Evolutionary conservation across 2,329 filamentous ascomycete species (phyloP), one percentile per base, ranked within the genome.

Genomic region (Cytospora piceicola): DNA sequence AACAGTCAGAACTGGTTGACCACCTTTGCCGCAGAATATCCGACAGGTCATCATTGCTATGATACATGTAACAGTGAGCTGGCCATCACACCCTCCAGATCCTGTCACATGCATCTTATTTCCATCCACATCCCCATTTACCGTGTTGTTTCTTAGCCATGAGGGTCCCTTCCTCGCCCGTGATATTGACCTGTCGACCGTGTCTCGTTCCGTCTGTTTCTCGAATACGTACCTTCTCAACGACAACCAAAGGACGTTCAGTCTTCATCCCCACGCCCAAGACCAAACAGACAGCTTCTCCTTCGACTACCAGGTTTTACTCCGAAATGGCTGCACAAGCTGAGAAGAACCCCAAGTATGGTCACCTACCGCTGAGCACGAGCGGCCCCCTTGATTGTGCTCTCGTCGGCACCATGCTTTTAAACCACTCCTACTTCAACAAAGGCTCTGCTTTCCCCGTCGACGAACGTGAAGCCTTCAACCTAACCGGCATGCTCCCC

Each of bases 361-460:
- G 76, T 2, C 72, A 83, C 64, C 77, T 84, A 5, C 81, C 80
- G 7, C 74, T 84, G n/a, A 78, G 77, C 72, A 83, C 80, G 15
- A 77, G 73, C 34, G 82, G 82, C 1, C 81, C 81, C 1, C 75
- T 82, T 68, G 81, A 83, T 63, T 84, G 82, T 70, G 80, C 82
- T 2, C 73, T 84, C 42, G 77, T 72, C 7, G 85, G 86, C 6
- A 78, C 78, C 51, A 81, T 84, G 0, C 78, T 93, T 7, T 81
- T 93, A 11, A 85, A 87, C 67, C 86, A 85, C 14, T 83, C 89
- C 1, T 88, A 85, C 71, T 89, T 93, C 78, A 96, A 96, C 79
- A 95, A 95, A 76, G 93, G 93, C 34, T 93, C 92, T 3, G 92
- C 88, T 0, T 94, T 94, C 71, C 84, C 90, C 0, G 72, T 79